Base-by-base conservation (phyloP, 306 rosid genomes). In the Gillenia trifoliata region DNA sequence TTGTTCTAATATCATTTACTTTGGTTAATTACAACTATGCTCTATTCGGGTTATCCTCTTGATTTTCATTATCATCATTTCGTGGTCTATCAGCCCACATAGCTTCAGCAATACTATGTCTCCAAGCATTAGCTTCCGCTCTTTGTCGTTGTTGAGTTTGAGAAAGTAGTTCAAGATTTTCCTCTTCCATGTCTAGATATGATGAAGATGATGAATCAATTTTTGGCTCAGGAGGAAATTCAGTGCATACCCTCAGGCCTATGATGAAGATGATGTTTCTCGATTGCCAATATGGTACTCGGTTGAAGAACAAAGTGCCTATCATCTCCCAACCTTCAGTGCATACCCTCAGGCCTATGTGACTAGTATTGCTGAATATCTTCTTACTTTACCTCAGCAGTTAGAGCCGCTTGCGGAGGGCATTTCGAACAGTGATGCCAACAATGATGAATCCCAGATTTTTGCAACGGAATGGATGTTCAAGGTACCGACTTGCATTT, bases 401-500 rank as follows among this genome's bases (percentile, higher is more conserved):
- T 77, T 95, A 87, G 99, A 95, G 85, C 99, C 99, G 11, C 99
- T 95, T 76, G 96, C 96, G 29, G 99, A 95, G 82, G 99, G 98
- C 74, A 89, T 95, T 76, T 90, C 97, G 28, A 88, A 72, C 85
- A 86, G 82, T 30, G 96, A 94, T 54, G 76, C 83, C 79, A 82
- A 71, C 84, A 95, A 82, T 62, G 99, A 95, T 29, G 98, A 95
- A 77, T 97, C 98, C 8, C 99, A 92, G 87, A 90, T 95, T 85
- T 95, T 95, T 63, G 99, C 99, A 52, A 91, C 99, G 59, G 99
- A 95, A 90, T 95, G 99, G 99, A 95, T 95, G 99, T 92, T 91
- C 86, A 95, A 95, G 99, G 99, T 89, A 83, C 70, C 19, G 23
- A 71, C 72, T 28, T 40, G 52, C 38, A 25, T 25, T 19, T 57